Percentiles rank a stretch among this genome's conserved stretches.
Evolutionary conservation across 2,329 filamentous ascomycete species (phyloP).

Genomic region (Sporothrix euskadiensis): DNA sequence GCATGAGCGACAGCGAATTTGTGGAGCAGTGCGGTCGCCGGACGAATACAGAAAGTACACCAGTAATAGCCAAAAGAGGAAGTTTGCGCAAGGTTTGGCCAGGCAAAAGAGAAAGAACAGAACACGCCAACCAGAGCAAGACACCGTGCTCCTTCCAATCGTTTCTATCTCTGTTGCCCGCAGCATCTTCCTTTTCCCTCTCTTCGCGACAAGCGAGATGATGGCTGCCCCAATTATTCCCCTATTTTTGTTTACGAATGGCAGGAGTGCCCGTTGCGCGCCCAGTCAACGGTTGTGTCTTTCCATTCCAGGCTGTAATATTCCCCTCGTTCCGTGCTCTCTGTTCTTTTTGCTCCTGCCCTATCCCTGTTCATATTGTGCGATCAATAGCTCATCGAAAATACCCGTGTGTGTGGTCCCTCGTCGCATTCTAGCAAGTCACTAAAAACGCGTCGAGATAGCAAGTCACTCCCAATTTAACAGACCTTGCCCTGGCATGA

Average conservation of each 20-base stretch:
- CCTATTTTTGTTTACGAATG: not conserved
- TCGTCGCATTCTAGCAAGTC: not conserved
- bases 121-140: not conserved
- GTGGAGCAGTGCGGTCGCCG: not conserved
- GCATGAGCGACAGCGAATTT: conserved; percentile 16
- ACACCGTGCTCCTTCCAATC: conserved; percentile 5
- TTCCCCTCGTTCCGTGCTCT: not conserved
- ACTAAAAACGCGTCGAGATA: conserved; percentile 25
- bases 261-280: not conserved
- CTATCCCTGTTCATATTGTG: conserved; percentile 11
- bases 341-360: not conserved
- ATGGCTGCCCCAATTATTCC: not conserved
- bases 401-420: not conserved
- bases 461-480: conserved; percentile 2
- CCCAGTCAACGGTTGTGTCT: not conserved
- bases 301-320: not conserved
- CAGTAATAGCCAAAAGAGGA: conserved; percentile 23
- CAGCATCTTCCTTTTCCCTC: not conserved
- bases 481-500: conserved; percentile 5
- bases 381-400: not conserved
- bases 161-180: conserved; percentile 7
- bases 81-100: conserved; percentile 15
- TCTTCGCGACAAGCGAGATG: not conserved
- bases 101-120: not conserved
- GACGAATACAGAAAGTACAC: not conserved